Conservation (phyloP, 2,329 filamentous ascomycete species). For the Scedosporium aurantiacum region DNA sequence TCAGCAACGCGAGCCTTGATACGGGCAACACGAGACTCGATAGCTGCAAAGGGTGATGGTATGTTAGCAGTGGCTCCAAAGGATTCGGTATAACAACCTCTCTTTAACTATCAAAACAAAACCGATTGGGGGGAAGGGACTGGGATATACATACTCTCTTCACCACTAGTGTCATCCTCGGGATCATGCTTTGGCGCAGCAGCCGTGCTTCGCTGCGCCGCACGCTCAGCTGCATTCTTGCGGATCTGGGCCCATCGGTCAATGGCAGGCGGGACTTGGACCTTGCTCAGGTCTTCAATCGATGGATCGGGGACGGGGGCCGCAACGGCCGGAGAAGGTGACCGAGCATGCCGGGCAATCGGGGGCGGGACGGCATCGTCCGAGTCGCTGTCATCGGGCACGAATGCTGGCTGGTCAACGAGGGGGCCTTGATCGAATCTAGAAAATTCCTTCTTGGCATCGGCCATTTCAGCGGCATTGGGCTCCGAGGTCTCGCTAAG, state of each 20-base stretch:
- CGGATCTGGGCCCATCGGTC: slow-evolving; percentile 95
- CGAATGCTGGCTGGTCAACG: slow-evolving; percentile 74
- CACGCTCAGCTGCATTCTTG: slow-evolving; percentile 82
- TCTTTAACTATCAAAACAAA: background rate
- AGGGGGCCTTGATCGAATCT: slow-evolving; percentile 85
- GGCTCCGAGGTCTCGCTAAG: slow-evolving; percentile 43
- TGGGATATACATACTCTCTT: slow-evolving; percentile 61
- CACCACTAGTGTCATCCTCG: slow-evolving; percentile 85
- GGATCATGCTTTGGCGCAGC: slow-evolving; percentile 28
- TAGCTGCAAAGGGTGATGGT: slow-evolving; percentile 47
- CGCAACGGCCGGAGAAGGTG: slow-evolving; percentile 15
- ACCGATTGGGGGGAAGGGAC: too few species aligned
- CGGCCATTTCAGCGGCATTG: slow-evolving; percentile 45
- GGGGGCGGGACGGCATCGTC: slow-evolving; percentile 40
- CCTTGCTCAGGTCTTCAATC: slow-evolving; percentile 16
- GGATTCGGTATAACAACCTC: too few species aligned
- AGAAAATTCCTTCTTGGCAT: slow-evolving; percentile 50
- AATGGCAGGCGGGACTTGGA: slow-evolving; percentile 30
- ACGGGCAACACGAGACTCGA: slow-evolving; percentile 89
- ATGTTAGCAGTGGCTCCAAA: background rate
- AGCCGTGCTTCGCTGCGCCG: slow-evolving; percentile 48
- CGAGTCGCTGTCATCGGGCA: slow-evolving; percentile 45
- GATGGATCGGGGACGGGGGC: slow-evolving; percentile 18
- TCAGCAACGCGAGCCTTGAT: slow-evolving; percentile 97
- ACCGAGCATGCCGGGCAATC: slow-evolving; percentile 31